These are phyloP conservation scores for Heterobasidion annosum DNA, from an alignment of 1,284 basidiomycete genomes.

Conservation along the genomic window DNA sequence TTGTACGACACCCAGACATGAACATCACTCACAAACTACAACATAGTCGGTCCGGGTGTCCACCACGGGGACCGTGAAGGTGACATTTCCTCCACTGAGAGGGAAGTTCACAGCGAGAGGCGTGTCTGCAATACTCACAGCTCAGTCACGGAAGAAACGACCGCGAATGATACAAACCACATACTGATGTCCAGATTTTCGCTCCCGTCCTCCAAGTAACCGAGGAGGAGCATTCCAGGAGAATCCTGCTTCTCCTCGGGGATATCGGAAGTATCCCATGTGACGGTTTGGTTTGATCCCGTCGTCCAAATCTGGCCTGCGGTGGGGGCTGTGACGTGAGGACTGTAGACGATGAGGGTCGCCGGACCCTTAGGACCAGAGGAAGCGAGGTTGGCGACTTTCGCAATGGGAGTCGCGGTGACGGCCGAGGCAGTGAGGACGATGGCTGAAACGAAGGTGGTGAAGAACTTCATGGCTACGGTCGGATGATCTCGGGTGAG, in stretches of 20 bases:
- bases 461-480: constrained; percentile 10
- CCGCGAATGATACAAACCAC: constrained; percentile 11
- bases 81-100: constrained; percentile 20
- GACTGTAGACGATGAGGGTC: constrained; percentile 34
- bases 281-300: constrained; percentile 12
- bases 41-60: constrained; percentile 22
- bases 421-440: constrained; percentile 17
- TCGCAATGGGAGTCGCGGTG: constrained; percentile 13
- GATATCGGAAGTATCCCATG: constrained; percentile 20
- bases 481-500: neutral
- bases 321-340: constrained; percentile 32
- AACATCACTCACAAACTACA: constrained; percentile 25
- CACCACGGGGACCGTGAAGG: constrained; percentile 25
- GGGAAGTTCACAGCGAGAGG: constrained; percentile 28
- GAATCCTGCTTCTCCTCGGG: constrained; percentile 19
- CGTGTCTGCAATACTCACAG: constrained; percentile 14
- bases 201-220: constrained; percentile 16
- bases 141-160: neutral
- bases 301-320: constrained; percentile 10
- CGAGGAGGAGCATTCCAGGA: constrained; percentile 28
- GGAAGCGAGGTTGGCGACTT: neutral
- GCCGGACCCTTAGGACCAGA: constrained; percentile 9
- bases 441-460: constrained; percentile 15
- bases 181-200: constrained; percentile 34
- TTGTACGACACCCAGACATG: neutral